phyloP scores from a whole-genome alignment of 176 grass and related monocot species.

The Tillandsia leiboldiana region DNA sequence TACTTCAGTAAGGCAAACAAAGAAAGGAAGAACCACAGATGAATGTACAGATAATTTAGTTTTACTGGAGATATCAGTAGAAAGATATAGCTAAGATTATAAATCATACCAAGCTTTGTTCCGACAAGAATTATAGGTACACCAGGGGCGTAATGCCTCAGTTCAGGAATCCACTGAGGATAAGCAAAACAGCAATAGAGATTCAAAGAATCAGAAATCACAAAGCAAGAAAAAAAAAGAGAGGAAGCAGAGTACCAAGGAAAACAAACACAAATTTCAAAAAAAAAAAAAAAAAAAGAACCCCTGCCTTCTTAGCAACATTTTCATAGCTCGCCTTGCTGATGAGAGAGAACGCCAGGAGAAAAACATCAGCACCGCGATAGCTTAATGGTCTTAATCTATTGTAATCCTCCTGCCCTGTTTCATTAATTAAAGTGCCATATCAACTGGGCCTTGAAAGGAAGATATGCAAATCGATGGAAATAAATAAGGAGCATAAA shows the following conservation, averaged over 20 bases:
- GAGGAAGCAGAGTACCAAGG: conserved; percentile 1
- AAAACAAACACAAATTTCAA: neutral
- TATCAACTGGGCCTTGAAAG: neutral
- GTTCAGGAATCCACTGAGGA: conserved; percentile 69
- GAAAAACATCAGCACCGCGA: conserved; percentile 66
- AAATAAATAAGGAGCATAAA: neutral
- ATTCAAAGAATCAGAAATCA: neutral
- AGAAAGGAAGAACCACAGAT: neutral
- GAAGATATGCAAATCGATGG: neutral
- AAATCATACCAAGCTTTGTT: conserved; percentile 55
- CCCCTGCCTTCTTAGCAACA: conserved; percentile 57
- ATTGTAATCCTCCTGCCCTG: conserved; percentile 80
- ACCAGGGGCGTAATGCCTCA: conserved; percentile 69
- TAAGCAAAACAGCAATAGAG: neutral
- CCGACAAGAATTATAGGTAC: conserved; percentile 66
- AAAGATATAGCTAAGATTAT: neutral
- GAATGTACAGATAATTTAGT: neutral
- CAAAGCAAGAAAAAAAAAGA: neutral
- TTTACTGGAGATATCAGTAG: neutral
- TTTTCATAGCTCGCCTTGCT: conserved; percentile 85
- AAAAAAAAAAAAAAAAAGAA: neutral
- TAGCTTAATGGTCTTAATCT: conserved; percentile 62
- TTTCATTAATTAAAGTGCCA: conserved; percentile 9
- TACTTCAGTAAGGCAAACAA: neutral
- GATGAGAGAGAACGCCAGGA: conserved; percentile 67